phyloP scores from a whole-genome alignment of 1,284 basidiomycete species.

The Gastroboletus turbinatus region DNA sequence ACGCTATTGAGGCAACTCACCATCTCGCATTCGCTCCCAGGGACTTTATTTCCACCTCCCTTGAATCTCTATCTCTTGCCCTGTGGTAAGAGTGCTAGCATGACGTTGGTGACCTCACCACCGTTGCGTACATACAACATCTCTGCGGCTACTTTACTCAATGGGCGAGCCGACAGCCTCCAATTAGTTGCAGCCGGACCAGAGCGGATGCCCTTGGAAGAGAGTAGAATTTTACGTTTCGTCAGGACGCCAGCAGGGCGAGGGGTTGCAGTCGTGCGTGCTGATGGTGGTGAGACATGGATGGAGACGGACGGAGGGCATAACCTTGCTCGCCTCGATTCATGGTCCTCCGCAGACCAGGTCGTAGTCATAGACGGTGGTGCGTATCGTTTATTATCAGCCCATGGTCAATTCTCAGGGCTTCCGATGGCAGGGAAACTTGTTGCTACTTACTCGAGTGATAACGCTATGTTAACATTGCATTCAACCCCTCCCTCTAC shows the following conservation, averaged over 20 bases:
- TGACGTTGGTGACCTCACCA: constrained; percentile 61
- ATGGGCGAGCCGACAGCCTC: constrained; percentile 55
- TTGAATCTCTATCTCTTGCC: constrained; percentile 56
- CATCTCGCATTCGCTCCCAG: constrained; percentile 60
- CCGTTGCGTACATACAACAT: constrained; percentile 59
- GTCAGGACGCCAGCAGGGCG: constrained; percentile 74
- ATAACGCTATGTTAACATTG: constrained; percentile 45
- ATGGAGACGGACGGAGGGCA: constrained; percentile 46
- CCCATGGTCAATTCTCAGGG: background rate
- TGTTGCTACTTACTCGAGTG: constrained; percentile 40
- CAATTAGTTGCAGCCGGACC: constrained; percentile 39
- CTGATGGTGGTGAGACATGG: constrained; percentile 64
- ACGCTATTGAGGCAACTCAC: constrained; percentile 79
- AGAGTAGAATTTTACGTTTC: constrained; percentile 55
- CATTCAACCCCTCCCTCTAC: constrained; percentile 47
- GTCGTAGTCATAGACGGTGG: constrained; percentile 69
- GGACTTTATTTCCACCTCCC: constrained; percentile 46
- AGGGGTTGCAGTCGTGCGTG: constrained; percentile 65
- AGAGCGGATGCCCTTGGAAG: constrained; percentile 45
- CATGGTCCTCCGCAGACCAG: constrained; percentile 57
- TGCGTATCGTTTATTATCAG: constrained; percentile 27
- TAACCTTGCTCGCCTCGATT: constrained; percentile 43
- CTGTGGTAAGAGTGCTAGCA: constrained; percentile 39
- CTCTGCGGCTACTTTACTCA: constrained; percentile 57
- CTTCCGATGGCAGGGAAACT: constrained; percentile 28